A percentile compares a stretch with the other conserved stretches of the same genome.
Conservation (phyloP, 768 basidiomycete genomes). For the Amanita inopinata region DNA sequence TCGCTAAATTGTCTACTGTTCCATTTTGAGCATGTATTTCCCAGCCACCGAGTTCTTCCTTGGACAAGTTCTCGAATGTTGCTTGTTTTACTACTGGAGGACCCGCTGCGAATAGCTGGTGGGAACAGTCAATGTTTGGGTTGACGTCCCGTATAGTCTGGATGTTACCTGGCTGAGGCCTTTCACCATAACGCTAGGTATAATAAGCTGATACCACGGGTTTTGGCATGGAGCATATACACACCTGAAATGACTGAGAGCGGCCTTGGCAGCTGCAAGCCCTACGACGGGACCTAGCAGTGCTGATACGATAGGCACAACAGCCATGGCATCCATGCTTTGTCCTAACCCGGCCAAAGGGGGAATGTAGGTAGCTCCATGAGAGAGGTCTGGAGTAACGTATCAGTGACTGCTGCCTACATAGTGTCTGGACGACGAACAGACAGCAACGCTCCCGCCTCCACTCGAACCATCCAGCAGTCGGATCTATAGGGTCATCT, state of each 20-base stretch:
- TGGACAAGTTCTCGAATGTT: slow-evolving; percentile 26
- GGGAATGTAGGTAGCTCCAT: slow-evolving; percentile 31
- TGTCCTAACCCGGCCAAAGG: slow-evolving; percentile 23
- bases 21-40: slow-evolving; percentile 28
- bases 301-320: slow-evolving; percentile 28
- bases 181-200: slow-evolving; percentile 30
- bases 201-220: background rate
- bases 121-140: slow-evolving; percentile 2
- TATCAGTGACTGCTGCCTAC: background rate
- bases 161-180: slow-evolving; percentile 22
- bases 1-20: slow-evolving; percentile 27
- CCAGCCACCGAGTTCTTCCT: slow-evolving; percentile 27
- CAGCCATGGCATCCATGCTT: slow-evolving; percentile 28
- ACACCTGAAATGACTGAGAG: slow-evolving; percentile 28
- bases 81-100: slow-evolving; percentile 28
- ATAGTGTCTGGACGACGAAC: slow-evolving; percentile 13
- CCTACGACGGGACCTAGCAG: slow-evolving; percentile 31
- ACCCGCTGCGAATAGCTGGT: slow-evolving; percentile 25
- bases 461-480: slow-evolving; percentile 33
- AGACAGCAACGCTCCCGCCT: slow-evolving; percentile 30
- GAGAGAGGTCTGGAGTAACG: slow-evolving; percentile 19
- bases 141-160: background rate
- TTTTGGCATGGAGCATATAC: background rate
- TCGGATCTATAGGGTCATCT: slow-evolving; percentile 24
- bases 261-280: slow-evolving; percentile 30